Evolutionary conservation across 495 filamentous ascomycete genomes (phyloP), one percentile per base, ranked within the genome.

Genomic region (Tuber indicum): DNA sequence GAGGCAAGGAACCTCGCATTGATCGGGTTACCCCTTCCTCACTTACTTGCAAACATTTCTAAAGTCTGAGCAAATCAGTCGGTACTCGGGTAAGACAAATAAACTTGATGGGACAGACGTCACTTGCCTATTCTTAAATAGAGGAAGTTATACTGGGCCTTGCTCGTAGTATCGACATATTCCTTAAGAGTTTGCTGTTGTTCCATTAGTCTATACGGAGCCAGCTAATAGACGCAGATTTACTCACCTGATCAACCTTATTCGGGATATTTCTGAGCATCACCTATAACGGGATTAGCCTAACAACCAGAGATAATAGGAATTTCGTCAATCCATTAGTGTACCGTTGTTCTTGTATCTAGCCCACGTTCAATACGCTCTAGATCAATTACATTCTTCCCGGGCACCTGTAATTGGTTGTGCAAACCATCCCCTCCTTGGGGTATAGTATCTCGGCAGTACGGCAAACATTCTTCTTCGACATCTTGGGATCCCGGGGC

Each of bases 191-290:
- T 90, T 71, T 86, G 80, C 86, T 89, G 79, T 41, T 32, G 58
- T 66, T 7, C 26, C 58, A 16, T 66, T 66, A 66, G 58, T 2
- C 4, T 17, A 62, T 16, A 66, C 26, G 12, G 10, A 66, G 14
- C 58, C 12, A 9, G 0, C 58, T 14, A 39, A 75, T 72, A 26
- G 16, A 26, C 17, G 26, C 44, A 44, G 72, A 17, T 66, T 1
- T 39, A 74, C 84, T 76, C 81, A 91, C 91, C 85, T 92, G 91
- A 76, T 93, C 90, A 77, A 98, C 90, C 81, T 93, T 92, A 85
- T 97, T 97, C 7, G 96, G 96, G 74, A 98, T 96, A 82, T 98
- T 98, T 14, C 95, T 91, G 42, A 98, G 86, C 96, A 99, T 99
- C 76, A 99, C 91, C 93, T 96, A 78, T 58, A 43, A 73, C 74